A percentile compares a stretch with the other conserved stretches of the same genome.
Conservation (phyloP, 1,284 basidiomycete genomes). For the Cryptococcus sp. region DNA sequence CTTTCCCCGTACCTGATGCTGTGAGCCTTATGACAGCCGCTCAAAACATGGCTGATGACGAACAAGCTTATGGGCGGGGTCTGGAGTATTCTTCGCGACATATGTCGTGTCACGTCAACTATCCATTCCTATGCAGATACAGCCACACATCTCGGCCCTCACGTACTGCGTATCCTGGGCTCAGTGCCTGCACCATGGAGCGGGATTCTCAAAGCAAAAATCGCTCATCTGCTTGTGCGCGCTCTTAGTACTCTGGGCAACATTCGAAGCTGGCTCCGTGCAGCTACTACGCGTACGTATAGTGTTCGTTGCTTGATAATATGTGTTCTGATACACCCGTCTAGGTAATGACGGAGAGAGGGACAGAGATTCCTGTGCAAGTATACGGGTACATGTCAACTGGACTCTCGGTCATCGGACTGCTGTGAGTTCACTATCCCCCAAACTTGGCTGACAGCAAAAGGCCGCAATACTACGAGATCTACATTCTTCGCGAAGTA, state of each 20-base stretch:
- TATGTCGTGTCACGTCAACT: conserved; percentile 67
- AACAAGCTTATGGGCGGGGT: conserved; percentile 61
- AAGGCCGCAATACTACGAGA: conserved; percentile 63
- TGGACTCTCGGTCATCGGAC: conserved; percentile 62
- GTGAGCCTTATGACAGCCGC: conserved; percentile 14
- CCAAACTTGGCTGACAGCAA: neutral
- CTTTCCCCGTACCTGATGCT: conserved; percentile 71
- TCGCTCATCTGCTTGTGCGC: too few relatives aligned
- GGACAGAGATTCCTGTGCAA: conserved; percentile 57
- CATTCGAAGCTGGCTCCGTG: conserved; percentile 50
- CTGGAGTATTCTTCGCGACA: conserved; percentile 65
- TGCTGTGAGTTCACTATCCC: conserved; percentile 58
- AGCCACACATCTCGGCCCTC: conserved; percentile 70
- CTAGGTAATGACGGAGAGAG: conserved; percentile 19
- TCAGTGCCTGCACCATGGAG: conserved; percentile 64
- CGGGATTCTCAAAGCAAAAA: neutral
- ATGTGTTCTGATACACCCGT: conserved; percentile 26
- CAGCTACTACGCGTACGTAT: neutral
- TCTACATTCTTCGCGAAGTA: conserved; percentile 67
- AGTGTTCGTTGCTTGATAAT: neutral
- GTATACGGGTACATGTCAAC: conserved; percentile 68
- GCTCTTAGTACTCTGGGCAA: conserved; percentile 23
- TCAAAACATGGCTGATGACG: too few relatives aligned
- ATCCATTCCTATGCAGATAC: conserved; percentile 65
- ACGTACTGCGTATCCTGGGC: conserved; percentile 65